Base-by-base conservation (phyloP, 2,329 filamentous ascomycete species). In the Verticillium nubilum region DNA sequence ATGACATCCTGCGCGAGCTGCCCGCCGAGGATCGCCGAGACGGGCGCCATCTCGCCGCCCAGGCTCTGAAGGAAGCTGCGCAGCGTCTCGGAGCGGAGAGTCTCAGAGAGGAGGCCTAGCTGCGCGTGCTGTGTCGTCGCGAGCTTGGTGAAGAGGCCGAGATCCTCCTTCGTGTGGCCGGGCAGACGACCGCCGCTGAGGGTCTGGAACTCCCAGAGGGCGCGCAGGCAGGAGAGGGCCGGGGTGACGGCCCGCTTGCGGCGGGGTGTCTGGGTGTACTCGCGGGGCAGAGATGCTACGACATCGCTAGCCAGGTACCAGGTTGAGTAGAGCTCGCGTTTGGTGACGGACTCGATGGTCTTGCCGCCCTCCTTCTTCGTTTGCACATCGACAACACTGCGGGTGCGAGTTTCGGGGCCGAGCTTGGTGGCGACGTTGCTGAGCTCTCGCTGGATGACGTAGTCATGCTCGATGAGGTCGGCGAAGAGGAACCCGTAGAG, bases 1-100 rank as follows among this genome's bases (percentile, higher is more conserved):
- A 99, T 98, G 57, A 97, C 92, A 71, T 99, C 95, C 75, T 99
- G 95, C 1, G 94, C 92, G 17, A 99, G 82, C 72, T 93, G 87
- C 10, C 93, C 95, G 55, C 95, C 95, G 12, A 99, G 79, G 60
- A 97, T 91, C 1, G 95, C 93, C 0, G 91, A 88, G 9, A 96
- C 91, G 7, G 95, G 92, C 13, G 90, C 88, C 42, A 98, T 78
- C 75, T 98, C 94, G 67, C 86, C 86, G 59, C 87, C 89, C 5
- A 97, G 80, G 66, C 96, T 96, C 73, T 95, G 90, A 47, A 98
- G 73, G 75, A 99, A 99, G 68, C 82, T 88, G 59, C 91, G 85
- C 27, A 98, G 78, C 66, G 96, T 89, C 27, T 92, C 85, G 1
- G 87, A 83, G 25, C 80, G 80, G 29, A 92, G 77, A 0, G 87